Percentiles rank a stretch among this genome's conserved stretches.
Conservation (phyloP, 192 early-diverging fungal genomes). For the Coemansia sp. region DNA sequence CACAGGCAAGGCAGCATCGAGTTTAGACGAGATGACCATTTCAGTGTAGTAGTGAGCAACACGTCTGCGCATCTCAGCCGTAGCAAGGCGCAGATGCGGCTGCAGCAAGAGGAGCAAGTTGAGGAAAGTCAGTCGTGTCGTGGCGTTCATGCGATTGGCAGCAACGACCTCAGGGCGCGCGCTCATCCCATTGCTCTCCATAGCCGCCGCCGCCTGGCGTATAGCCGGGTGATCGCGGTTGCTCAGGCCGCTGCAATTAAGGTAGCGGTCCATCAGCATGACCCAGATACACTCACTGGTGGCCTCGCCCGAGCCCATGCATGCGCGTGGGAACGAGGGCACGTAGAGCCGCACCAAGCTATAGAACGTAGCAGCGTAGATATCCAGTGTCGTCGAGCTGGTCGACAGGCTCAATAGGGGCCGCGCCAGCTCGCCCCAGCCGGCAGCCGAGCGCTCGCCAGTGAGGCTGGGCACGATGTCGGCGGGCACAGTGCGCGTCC, state of each 20-base stretch:
- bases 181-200: background rate
- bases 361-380: conserved; percentile 49
- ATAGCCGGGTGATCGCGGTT: conserved; percentile 21
- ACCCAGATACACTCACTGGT: conserved; percentile 41
- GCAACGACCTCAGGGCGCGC: conserved; percentile 47
- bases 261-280: conserved; percentile 53
- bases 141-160: conserved; percentile 50
- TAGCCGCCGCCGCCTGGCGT: background rate
- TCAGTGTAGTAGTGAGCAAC: conserved; percentile 41
- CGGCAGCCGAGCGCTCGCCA: conserved; percentile 25
- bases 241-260: conserved; percentile 46
- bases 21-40: conserved; percentile 44
- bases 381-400: conserved; percentile 51
- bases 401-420: conserved; percentile 49
- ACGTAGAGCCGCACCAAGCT: conserved; percentile 42
- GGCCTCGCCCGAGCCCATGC: conserved; percentile 46
- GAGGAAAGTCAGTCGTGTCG: conserved; percentile 50
- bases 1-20: conserved; percentile 47
- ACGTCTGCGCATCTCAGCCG: conserved; percentile 30
- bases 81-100: conserved; percentile 30
- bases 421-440: conserved; percentile 48
- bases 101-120: conserved; percentile 44
- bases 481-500: conserved; percentile 37
- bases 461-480: conserved; percentile 52
- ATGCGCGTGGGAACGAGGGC: conserved; percentile 44